Evolutionary conservation across 2,329 filamentous ascomycete species (phyloP).

Genomic region (Boeremia exigua): DNA sequence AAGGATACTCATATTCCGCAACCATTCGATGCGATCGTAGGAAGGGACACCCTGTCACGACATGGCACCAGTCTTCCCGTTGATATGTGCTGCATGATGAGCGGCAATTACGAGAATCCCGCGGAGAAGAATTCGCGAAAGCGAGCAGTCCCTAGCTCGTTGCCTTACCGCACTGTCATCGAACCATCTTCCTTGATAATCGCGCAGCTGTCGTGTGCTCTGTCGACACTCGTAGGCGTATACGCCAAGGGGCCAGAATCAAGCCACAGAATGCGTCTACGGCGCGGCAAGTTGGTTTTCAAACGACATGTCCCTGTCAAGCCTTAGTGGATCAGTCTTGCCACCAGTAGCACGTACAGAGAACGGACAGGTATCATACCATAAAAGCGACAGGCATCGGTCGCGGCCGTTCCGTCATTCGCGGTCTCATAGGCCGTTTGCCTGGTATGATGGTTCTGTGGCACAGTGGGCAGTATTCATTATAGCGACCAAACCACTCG

Average conservation of each 20-base stretch:
- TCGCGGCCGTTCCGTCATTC: constrained; percentile 11
- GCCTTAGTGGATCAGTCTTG: constrained; percentile 1
- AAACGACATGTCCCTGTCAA: constrained; percentile 14
- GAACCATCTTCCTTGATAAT: background rate
- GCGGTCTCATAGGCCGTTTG: constrained; percentile 14
- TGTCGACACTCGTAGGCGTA: background rate
- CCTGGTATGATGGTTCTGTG: constrained; percentile 46
- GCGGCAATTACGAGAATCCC: no score
- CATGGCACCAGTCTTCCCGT: no score
- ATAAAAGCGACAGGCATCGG: constrained; percentile 31
- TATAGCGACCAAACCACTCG: constrained; percentile 46
- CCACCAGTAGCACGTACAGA: background rate
- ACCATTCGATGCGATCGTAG: no score
- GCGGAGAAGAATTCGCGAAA: no score
- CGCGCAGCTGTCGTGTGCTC: background rate
- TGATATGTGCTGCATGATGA: no score
- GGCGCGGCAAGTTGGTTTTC: background rate
- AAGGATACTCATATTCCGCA: no score
- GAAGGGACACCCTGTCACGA: no score
- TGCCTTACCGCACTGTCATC: background rate
- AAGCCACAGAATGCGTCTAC: background rate
- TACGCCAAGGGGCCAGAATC: background rate
- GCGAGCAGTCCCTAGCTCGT: no score
- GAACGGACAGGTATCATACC: constrained; percentile 24
- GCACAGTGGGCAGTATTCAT: constrained; percentile 49